These are phyloP conservation scores for Aureobasidium musti DNA, from an alignment of 2,329 filamentous ascomycete species.

Conservation along the genomic window DNA sequence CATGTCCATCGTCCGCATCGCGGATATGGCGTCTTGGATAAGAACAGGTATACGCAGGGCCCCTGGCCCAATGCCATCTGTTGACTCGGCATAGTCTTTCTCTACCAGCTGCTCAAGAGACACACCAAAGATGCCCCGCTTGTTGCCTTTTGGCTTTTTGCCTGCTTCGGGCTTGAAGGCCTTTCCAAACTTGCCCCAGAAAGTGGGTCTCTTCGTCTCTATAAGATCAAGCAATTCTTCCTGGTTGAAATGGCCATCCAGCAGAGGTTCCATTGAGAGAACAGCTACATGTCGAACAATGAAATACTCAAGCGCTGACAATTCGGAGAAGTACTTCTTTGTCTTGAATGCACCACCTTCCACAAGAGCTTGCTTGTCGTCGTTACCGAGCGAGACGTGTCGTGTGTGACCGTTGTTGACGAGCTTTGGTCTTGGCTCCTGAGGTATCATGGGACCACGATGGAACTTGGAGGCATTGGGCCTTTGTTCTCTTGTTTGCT, in stretches of 20 bases:
- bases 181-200: constrained; percentile 98
- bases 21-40: constrained; percentile 89
- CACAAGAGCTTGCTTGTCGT: constrained; percentile 45
- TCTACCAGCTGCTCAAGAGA: constrained; percentile 86
- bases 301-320: constrained; percentile 94
- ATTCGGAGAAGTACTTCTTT: constrained; percentile 92
- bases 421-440: constrained; percentile 67
- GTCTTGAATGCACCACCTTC: constrained; percentile 55
- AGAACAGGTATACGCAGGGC: constrained; percentile 88
- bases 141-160: constrained; percentile 80
- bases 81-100: constrained; percentile 94
- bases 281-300: constrained; percentile 95
- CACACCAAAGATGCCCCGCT: constrained; percentile 92
- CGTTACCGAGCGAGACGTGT: constrained; percentile 60
- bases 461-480: constrained; percentile 77
- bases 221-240: constrained; percentile 92
- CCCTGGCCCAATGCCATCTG: constrained; percentile 90
- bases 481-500: constrained; percentile 88
- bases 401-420: constrained; percentile 64
- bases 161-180: constrained; percentile 60
- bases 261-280: constrained; percentile 87
- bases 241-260: constrained; percentile 87
- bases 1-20: constrained; percentile 98
- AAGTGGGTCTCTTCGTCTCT: constrained; percentile 87
- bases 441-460: constrained; percentile 67